phyloP scores from a whole-genome alignment of 805 yeast genomes.

The Cyberlindnera samutprakarnensis region DNA sequence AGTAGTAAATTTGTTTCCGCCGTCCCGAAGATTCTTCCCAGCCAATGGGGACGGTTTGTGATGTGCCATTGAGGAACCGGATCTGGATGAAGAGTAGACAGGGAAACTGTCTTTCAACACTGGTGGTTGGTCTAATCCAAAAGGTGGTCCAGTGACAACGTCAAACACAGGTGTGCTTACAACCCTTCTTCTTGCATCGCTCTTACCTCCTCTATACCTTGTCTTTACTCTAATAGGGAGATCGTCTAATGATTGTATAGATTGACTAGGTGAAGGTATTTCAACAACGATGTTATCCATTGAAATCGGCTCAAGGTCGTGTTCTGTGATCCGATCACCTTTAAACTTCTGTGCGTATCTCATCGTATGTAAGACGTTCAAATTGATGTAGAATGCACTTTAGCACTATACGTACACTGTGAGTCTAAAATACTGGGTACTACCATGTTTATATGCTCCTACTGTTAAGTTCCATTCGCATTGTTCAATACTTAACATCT shows the following conservation, averaged over 20 bases:
- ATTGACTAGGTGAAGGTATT: slow-evolving; percentile 4
- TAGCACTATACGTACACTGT: too few relatives aligned
- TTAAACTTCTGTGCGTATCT: slow-evolving; percentile 16
- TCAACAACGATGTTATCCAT: slow-evolving; percentile 4
- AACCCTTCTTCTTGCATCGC: slow-evolving; percentile 10
- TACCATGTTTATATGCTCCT: too few relatives aligned
- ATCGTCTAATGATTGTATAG: slow-evolving; percentile 2
- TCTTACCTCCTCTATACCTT: slow-evolving; percentile 8
- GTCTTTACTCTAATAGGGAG: slow-evolving; percentile 19
- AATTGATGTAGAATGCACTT: too few relatives aligned
- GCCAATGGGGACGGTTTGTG: too few relatives aligned
- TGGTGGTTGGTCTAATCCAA: slow-evolving; percentile 1
- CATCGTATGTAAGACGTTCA: too few relatives aligned
- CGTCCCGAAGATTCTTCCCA: too few relatives aligned
- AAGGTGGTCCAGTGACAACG: slow-evolving; percentile 5
- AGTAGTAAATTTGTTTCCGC: too few relatives aligned
- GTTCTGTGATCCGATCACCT: slow-evolving; percentile 15
- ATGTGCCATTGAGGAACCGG: too few relatives aligned
- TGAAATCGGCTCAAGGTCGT: slow-evolving; percentile 6
- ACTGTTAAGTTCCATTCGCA: too few relatives aligned
- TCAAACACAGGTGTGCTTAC: slow-evolving; percentile 17
- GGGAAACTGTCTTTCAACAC: not conserved
- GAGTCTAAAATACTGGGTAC: too few relatives aligned
- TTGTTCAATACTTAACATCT: too few relatives aligned
- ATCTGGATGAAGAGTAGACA: too few relatives aligned